Base-by-base conservation (phyloP, 495 filamentous ascomycete species). In the Eremomyces bilateralis region DNA sequence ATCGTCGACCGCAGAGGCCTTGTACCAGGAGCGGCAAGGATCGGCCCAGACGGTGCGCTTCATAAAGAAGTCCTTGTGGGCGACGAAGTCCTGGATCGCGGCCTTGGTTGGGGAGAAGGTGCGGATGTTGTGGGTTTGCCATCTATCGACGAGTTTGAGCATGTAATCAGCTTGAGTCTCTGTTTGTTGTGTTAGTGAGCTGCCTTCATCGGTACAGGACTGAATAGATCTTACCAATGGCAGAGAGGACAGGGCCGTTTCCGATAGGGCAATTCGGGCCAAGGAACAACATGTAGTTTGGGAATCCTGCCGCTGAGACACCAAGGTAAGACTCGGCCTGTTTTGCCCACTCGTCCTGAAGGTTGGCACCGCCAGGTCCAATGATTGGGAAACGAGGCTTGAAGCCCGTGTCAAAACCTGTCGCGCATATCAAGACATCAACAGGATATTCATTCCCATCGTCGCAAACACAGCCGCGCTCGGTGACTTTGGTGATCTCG, bases 1-100 rank as follows among this genome's bases (percentile, higher is more conserved):
- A 15, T 43, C 43, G 15, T 41, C 41, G 4, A 39, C 54, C 34
- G 10, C 15, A 20, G 49, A 36, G 10, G 51, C 51, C 39, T 65
- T 69, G 42, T 70, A 67, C 63, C 64, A 67, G n/a, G 60, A 64
- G 12, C 59, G 54, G 37, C 66, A 70, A 12, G 58, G 48, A 21
- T 52, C 42, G 3, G 50, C 43, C 47, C 61, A 70, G 1, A 65
- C 59, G 1, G 59, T 65, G 15, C 48, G 46, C 8, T 52, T 38
- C 41, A 67, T 61, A 39, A 63, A 66, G 15, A 53, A 43, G 38
- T 65, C 56, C 31, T 60, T 60, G 35, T 64, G 54, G 11, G 34
- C 38, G 10, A 56, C 58, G 36, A 71, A 66, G 4, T 52, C 55
- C 17, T 46, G 37, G 6, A 65, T 55, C 2, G 59, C 59, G 4